Base-by-base conservation (phyloP, 2,329 filamentous ascomycete genomes). In the Fusarium sp. region DNA sequence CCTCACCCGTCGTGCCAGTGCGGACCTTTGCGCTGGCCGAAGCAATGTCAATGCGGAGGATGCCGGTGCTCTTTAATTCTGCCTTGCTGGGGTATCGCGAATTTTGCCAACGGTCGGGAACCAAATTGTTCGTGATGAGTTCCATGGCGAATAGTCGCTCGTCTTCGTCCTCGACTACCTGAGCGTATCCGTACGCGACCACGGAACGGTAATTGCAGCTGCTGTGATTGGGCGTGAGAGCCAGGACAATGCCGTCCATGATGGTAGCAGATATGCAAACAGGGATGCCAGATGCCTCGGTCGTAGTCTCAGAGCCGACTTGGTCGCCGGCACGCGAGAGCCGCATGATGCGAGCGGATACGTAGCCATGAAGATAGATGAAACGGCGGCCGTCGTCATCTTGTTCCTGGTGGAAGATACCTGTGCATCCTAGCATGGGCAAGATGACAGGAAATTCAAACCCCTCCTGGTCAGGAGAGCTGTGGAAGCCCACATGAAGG, bases 151-250 rank as follows among this genome's bases (percentile, higher is more conserved):
- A 47, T 28, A 47, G 23, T 28, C 23, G 16, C 44, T 47, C 44
- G 16, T 47, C 44, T 23, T 28, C 18, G 44, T 47, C 44, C 44
- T 23, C 23, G 44, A 47, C 44, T 15, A 47, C 16, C 16, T 28
- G 16, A 23, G 44, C 44, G 44, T 47, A 47, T 11, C 44, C 44
- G 15, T 27, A 47, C 44, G 23, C 9, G 44, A 28, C 16, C 16
- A 28, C 44, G 16, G 44, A 47, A 47, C 44, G 44, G 16, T 47
- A 47, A 47, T 47, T 47, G 44, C 44, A 47, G 44, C 9, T 27
- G 28, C 23, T 23, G 16, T 23, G 16, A 47, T 27, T 27, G 23
- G 44, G 16, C 16, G 16, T 47, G 16, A 47, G 44, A 30, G 44
- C 44, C 16, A 47, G 44, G 44, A 28, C 44, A 28, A 47, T 47